Evolutionary conservation across 352 stramenopile genomes (phyloP).

Genomic region (Aphanomyces invadans): DNA sequence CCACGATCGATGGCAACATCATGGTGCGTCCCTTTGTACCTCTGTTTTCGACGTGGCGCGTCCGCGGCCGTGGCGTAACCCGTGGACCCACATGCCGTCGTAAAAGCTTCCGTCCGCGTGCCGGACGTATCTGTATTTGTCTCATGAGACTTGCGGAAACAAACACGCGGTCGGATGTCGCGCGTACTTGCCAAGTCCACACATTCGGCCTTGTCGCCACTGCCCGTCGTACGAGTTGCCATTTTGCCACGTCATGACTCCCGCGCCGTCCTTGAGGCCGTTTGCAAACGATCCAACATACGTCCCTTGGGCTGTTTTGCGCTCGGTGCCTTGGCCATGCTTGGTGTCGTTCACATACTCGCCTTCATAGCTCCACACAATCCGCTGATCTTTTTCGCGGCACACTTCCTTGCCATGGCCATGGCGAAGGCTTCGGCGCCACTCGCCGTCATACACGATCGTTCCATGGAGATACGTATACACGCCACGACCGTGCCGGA

Average conservation of each 20-base stretch:
- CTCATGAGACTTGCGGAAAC: neutral
- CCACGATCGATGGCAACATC: neutral
- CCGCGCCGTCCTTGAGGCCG: constrained; percentile 43
- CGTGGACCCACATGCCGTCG: constrained; percentile 53
- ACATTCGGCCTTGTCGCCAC: constrained; percentile 60
- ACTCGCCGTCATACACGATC: constrained; percentile 54
- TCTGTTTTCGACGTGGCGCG: constrained; percentile 34
- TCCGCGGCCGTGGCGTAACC: constrained; percentile 44
- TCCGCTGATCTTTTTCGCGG: constrained; percentile 1
- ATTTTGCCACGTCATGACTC: constrained; percentile 52
- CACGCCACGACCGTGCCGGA: constrained; percentile 43
- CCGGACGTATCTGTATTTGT: constrained; percentile 8
- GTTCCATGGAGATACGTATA: constrained; percentile 48
- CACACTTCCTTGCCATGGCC: constrained; percentile 50
- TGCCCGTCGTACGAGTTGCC: constrained; percentile 40
- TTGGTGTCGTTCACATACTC: constrained; percentile 49
- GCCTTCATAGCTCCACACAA: constrained; percentile 46
- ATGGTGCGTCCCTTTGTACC: neutral
- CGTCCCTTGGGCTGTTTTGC: constrained; percentile 29
- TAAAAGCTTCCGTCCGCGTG: constrained; percentile 53
- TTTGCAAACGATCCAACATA: constrained; percentile 56
- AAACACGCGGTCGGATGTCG: too few relatives aligned
- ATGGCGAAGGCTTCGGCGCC: constrained; percentile 43
- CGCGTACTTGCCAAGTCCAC: constrained; percentile 60
- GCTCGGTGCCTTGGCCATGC: constrained; percentile 42